Base-by-base conservation (phyloP, 495 filamentous ascomycete species). In the Penicillium ochrochloron region DNA sequence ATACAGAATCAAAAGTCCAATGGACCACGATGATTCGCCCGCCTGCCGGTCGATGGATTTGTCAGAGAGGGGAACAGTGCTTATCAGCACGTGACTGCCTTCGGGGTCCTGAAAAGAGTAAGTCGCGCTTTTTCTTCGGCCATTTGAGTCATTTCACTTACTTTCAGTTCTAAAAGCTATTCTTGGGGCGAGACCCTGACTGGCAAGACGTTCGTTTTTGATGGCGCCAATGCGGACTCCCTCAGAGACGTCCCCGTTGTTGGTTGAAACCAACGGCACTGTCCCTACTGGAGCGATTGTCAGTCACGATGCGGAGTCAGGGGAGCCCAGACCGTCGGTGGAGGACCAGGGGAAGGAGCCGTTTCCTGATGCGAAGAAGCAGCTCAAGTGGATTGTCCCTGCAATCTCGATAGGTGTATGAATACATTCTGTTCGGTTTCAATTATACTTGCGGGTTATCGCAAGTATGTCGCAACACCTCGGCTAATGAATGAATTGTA, bases 401-500 rank as follows among this genome's bases (percentile, higher is more conserved):
- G 82, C 83, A 6, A 67, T 85, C 34, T 84, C 83, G 11, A 73
- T 85, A 35, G 83, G 83, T n/a, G 82, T 84, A 78, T 69, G 80
- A n/a, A 31, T 29, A 17, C 31, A 14, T 10, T 41, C 29, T 60
- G 23, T 54, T 6, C 10, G 31, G 9, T 53, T 37, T 12, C 41
- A 31, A 39, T 31, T 8, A 48, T 25, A 14, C 44, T 48, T 48
- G 44, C 44, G 10, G 44, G 44, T 25, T 21, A 12, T 48, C 1
- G 44, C 44, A 25, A 48, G 42, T 17, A 48, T 48, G 21, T 48
- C 10, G 57, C n/a, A 44, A 44, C 23, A 39, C 42, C 59, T 54
- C 54, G 46, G 59, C 61, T 67, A 59, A 72, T 61, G 63, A 29
- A 27, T 42, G 3, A 7, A 25, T 2, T 62, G 23, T 65, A 84